phyloP scores from a whole-genome alignment of 2,329 filamentous ascomycete genomes.

The Pseudopithomyces chartarum region DNA sequence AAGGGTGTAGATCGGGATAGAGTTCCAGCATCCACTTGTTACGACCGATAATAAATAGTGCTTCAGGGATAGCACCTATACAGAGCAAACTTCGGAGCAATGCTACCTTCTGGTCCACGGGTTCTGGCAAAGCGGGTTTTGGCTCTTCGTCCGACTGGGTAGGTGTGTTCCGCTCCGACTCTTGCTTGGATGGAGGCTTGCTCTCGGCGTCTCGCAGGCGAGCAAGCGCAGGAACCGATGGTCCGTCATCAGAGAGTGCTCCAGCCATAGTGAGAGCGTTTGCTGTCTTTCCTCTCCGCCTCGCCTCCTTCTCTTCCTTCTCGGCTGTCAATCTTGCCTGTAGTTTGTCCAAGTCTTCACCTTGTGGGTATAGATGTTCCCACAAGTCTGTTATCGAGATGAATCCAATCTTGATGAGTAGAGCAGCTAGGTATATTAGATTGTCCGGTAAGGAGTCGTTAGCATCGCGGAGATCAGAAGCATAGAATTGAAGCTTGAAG shows the following conservation, averaged over 20 bases:
- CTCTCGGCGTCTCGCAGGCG: slow-evolving; percentile 63
- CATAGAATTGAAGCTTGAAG: slow-evolving; percentile 96
- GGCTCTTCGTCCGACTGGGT: slow-evolving; percentile 48
- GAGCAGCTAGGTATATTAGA: slow-evolving; percentile 85
- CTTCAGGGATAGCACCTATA: slow-evolving; percentile 90
- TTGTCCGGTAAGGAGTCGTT: slow-evolving; percentile 86
- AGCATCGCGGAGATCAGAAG: slow-evolving; percentile 75
- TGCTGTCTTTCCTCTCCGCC: slow-evolving; percentile 67
- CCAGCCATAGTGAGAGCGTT: slow-evolving; percentile 90
- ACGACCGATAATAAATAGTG: slow-evolving; percentile 86
- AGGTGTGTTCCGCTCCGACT: slow-evolving; percentile 51
- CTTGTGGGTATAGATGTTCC: slow-evolving; percentile 84
- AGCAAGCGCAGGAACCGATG: slow-evolving; percentile 51
- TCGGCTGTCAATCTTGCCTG: slow-evolving; percentile 66
- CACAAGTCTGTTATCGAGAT: slow-evolving; percentile 91
- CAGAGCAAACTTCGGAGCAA: slow-evolving; percentile 84
- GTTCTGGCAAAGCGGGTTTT: slow-evolving; percentile 67
- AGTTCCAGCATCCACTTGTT: slow-evolving; percentile 92
- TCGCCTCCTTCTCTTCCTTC: slow-evolving; percentile 75
- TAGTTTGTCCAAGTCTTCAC: slow-evolving; percentile 80
- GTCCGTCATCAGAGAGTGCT: slow-evolving; percentile 81
- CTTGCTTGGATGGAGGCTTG: slow-evolving; percentile 43
- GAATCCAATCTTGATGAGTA: slow-evolving; percentile 96
- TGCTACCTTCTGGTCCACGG: slow-evolving; percentile 84
- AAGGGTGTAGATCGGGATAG: slow-evolving; percentile 79